Evolutionary conservation across 768 basidiomycete genomes (phyloP), one percentile per base, ranked within the genome.

Genomic region (Trichaptum fuscoviolaceum): DNA sequence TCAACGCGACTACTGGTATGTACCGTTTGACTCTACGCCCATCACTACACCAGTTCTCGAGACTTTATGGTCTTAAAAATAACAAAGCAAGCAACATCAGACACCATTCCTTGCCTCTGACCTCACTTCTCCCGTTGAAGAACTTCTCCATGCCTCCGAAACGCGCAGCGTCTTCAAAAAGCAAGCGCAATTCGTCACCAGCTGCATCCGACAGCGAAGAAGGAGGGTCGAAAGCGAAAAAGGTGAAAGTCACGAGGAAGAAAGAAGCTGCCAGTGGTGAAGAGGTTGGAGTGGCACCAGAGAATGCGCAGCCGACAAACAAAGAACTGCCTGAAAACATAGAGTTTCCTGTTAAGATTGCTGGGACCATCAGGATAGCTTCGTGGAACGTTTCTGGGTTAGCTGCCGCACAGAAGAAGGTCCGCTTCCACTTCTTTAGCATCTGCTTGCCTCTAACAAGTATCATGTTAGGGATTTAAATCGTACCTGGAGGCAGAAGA

Each of bases 341-440:
- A 62, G 66, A 72, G 8, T 87, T 92, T 71, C 84, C 87, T 26
- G 78, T 81, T 6, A 84, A 83, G 62, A 70, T 64, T 30, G 71
- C 76, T 23, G 82, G 83, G 7, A 81, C 85, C 7, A 67, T 85
- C 42, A 81, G 87, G 18, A 78, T 95, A 30, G 84, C 84, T 18
- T 75, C 89, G 5, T 95, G 91, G 91, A 95, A 95, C 73, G 84
- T 95, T 7, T 91, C 88, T 69, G 89, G 94, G 4, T 77, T 92
- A 63, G 86, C 87, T 35, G 84, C 92, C 0, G 85, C 88, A 66
- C 83, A 87, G 70, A 94, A 89, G 77, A 95, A 96, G 84, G 92
- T 89, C 66, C 63, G 75, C 63, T 35, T 35, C 52, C 20, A 7
- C 27, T 24, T 57, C 30, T 60, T 58, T 26, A 35, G 20, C 7